Evolutionary conservation across 257 asterid species (phyloP).

Genomic region (Solanum virginianum): DNA sequence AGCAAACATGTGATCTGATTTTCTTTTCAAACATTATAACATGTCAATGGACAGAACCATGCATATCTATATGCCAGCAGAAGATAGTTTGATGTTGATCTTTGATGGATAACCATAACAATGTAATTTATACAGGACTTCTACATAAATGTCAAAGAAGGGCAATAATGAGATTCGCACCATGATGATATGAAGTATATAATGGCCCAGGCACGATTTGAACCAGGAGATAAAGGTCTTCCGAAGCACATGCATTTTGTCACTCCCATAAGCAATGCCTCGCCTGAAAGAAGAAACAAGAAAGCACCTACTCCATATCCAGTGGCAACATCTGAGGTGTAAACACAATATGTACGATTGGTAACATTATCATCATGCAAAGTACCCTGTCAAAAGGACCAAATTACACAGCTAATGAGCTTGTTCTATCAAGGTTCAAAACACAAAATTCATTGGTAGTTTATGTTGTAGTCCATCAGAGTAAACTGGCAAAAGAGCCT

Average conservation of each 20-base stretch:
- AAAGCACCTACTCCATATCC: conserved; percentile 94
- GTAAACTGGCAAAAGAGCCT: background rate
- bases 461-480: background rate
- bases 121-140: background rate
- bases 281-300: conserved; percentile 83
- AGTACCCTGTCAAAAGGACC: conserved; percentile 43
- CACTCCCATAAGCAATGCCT: conserved; percentile 83
- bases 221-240: conserved; percentile 70
- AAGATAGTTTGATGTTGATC: background rate
- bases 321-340: conserved; percentile 78
- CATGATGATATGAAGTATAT: conserved; percentile 71
- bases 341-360: conserved; percentile 76
- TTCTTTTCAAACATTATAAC: background rate
- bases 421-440: background rate
- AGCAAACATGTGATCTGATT: background rate
- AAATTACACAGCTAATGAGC: background rate
- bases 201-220: conserved; percentile 88
- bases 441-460: background rate
- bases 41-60: background rate
- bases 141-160: background rate
- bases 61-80: background rate
- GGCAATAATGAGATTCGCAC: conserved; percentile 15
- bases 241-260: conserved; percentile 95
- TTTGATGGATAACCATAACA: background rate
- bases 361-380: conserved; percentile 32